These are phyloP conservation scores for Gracilaria caudata DNA, from an alignment of 23 red algal species.

Conservation along the genomic window DNA sequence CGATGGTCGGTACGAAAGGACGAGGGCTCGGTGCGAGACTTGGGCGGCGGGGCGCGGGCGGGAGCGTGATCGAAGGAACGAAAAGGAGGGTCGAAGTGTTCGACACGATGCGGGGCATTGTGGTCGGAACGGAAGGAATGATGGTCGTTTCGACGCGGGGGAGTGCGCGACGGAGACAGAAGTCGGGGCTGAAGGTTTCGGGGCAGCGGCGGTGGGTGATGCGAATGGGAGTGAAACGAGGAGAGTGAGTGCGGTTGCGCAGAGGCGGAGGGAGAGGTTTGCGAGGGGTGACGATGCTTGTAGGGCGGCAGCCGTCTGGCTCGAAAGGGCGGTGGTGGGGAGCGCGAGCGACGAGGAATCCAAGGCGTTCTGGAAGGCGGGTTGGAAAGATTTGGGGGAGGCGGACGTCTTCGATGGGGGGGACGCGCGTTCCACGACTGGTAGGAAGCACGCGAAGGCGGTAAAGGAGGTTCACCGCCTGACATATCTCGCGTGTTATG, in stretches of 20 bases:
- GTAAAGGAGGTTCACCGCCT: slow-evolving; percentile 44
- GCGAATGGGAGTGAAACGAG: slow-evolving; percentile 1
- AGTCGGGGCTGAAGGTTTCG: slow-evolving; percentile 20
- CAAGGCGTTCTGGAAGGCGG: neutral
- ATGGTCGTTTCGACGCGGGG: neutral
- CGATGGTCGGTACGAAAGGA: slow-evolving; percentile 27
- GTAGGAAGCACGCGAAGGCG: slow-evolving; percentile 22
- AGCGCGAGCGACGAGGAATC: slow-evolving; percentile 8
- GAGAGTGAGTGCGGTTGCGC: neutral
- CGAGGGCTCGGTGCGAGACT: slow-evolving; percentile 22
- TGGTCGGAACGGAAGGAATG: slow-evolving; percentile 30
- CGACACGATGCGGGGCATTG: slow-evolving; percentile 4
- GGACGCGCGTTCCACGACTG: slow-evolving; percentile 23
- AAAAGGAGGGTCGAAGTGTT: slow-evolving; percentile 27
- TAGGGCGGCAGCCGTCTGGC: slow-evolving; percentile 10
- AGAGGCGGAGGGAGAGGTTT: slow-evolving; percentile 6
- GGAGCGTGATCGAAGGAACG: neutral
- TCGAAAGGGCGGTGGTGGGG: neutral
- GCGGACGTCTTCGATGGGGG: slow-evolving; percentile 8
- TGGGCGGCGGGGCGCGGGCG: neutral
- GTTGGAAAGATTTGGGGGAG: neutral
- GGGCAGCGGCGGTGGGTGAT: slow-evolving; percentile 10
- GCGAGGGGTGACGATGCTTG: slow-evolving; percentile 30
- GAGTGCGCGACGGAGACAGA: slow-evolving; percentile 22
- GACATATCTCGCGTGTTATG: slow-evolving; percentile 19